Base-by-base conservation (phyloP, 2,329 filamentous ascomycete genomes). In the Neonectria neomacrospora region DNA sequence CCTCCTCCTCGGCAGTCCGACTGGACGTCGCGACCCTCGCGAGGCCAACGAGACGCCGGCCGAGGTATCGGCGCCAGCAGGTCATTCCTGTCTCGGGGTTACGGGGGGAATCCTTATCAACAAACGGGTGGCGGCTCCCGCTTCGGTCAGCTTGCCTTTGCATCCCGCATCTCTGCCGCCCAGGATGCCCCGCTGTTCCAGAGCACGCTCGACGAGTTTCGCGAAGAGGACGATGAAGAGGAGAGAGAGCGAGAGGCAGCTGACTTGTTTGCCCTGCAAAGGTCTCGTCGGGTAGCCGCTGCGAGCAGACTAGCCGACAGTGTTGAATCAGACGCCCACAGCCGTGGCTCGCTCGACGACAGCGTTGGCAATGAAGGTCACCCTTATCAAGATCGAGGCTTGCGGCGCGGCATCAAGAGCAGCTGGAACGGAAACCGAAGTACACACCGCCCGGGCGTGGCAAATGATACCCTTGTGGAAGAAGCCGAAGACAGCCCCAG, bases 151-250 rank as follows among this genome's bases (percentile, higher is more conserved):
- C 75, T 85, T 58, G 90, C 89, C 30, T 97, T 97, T 76, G 88
- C 91, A 28, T 93, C 92, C 11, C 87, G 94, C 54, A 89, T 91
- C 64, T 87, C 91, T 5, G 84, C 88, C 47, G 83, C 84, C 20
- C 90, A 92, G 61, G 92, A 94, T 70, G 94, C 95, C 10, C 96
- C 96, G 58, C 84, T 99, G n/a, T 98, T 99, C 78, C 94, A 96
- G 79, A 97, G 93, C 74, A 90, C 92, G 5, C 88, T 94, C 16
- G 94, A 97, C 77, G 93, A 96, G 74, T 96, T 96, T 68, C 89
- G 91, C 65, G 94, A 97, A 78, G 93, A 96, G 74, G 94, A 97
- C 67, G 95, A 98, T 65, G 94, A 96, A 76, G 91, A 93, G 72
- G 94, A 97, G 78, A 90, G 93, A 72, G 92, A 96, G 72, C 85